phyloP scores from a whole-genome alignment of 73 alveolate genomes.

The Halteria grandinella region DNA sequence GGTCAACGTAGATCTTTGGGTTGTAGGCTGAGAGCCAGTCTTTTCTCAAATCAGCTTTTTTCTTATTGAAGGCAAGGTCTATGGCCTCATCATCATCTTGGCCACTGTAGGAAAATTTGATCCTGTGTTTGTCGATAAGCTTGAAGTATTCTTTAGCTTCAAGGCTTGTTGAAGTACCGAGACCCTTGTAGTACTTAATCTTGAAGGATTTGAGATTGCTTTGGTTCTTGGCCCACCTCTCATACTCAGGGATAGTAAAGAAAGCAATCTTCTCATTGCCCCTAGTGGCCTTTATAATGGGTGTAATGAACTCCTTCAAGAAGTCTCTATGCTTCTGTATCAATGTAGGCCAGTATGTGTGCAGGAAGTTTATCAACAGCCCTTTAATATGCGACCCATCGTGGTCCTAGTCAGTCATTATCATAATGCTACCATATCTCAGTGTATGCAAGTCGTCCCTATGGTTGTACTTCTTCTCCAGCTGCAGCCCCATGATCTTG shows the following conservation, averaged over 20 bases:
- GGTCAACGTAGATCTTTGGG: conserved; percentile 88
- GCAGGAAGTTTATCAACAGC: conserved; percentile 97
- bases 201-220: conserved; percentile 91
- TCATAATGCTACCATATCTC: conserved; percentile 93
- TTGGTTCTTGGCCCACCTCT: conserved; percentile 90
- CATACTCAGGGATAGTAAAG: conserved; percentile 97
- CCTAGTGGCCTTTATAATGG: conserved; percentile 94
- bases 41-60: conserved; percentile 97
- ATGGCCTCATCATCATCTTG: conserved; percentile 95
- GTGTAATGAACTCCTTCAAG: conserved; percentile 97
- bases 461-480: conserved; percentile 93
- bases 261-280: conserved; percentile 86
- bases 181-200: conserved; percentile 99
- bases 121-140: conserved; percentile 86
- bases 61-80: conserved; percentile 98
- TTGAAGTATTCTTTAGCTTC: conserved; percentile 99
- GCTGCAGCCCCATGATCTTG: conserved; percentile 96
- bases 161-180: conserved; percentile 98
- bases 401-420: conserved; percentile 99
- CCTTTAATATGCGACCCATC: conserved; percentile 99
- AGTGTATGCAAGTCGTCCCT: conserved; percentile 80
- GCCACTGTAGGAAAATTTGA: conserved; percentile 89
- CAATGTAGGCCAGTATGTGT: conserved; percentile 99
- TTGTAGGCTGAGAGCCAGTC: conserved; percentile 90
- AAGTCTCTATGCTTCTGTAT: conserved; percentile 94